A percentile compares a stretch with the other conserved stretches of the same genome.
Conservation (phyloP, 164 flowering plant genomes). For the Stephania yunnanensis region DNA sequence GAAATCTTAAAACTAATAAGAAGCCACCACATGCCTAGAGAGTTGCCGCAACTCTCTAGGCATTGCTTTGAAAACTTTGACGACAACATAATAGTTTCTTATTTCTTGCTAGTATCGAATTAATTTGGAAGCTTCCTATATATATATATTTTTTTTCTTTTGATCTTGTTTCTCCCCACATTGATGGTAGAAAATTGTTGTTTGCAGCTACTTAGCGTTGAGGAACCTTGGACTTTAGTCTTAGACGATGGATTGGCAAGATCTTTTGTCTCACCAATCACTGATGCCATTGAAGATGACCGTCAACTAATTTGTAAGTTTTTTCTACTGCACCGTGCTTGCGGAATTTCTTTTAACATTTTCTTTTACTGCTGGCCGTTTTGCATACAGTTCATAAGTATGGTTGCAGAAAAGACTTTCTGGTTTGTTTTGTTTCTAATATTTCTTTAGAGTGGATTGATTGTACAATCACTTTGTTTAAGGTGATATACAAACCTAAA, state of each 20-base stretch:
- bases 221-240: conserved; percentile 81
- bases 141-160: neutral
- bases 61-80: neutral
- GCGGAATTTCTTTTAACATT: neutral
- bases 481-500: no score
- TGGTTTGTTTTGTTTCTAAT: no score
- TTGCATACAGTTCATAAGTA: no score
- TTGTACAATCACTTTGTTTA: no score
- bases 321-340: neutral
- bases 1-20: no score
- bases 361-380: no score
- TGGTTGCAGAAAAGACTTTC: no score
- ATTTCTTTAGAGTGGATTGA: no score
- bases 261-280: conserved; percentile 83
- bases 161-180: neutral
- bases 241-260: conserved; percentile 84
- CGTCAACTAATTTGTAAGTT: conserved; percentile 69
- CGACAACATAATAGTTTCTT: neutral
- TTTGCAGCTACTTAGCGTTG: conserved; percentile 62
- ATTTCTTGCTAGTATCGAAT: neutral
- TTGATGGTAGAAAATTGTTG: neutral
- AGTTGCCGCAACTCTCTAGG: no score
- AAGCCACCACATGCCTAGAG: no score
- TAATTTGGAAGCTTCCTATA: neutral
- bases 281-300: conserved; percentile 80